These are phyloP conservation scores for Chondrostereum purpureum DNA, from an alignment of 1,284 basidiomycete genomes.

Conservation along the genomic window DNA sequence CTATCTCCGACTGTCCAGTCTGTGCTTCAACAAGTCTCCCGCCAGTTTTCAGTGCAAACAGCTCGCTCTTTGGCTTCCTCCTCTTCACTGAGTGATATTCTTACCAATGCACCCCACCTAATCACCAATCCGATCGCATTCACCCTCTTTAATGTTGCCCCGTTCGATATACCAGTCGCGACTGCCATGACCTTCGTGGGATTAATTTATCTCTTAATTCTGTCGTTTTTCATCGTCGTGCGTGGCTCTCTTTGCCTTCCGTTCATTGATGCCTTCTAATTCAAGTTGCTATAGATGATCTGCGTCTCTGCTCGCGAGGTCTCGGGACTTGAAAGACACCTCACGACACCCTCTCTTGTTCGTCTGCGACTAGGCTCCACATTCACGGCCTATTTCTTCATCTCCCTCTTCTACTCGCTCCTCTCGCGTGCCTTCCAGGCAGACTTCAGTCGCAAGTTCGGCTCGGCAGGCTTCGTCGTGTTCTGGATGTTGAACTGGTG, in stretches of 20 bases:
- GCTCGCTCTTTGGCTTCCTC: slow-evolving; percentile 27
- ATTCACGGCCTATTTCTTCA: slow-evolving; percentile 47
- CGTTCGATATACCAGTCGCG: slow-evolving; percentile 64
- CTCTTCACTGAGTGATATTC: slow-evolving; percentile 27
- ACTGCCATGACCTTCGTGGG: slow-evolving; percentile 65
- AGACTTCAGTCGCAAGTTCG: slow-evolving; percentile 47
- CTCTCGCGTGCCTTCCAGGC: slow-evolving; percentile 62
- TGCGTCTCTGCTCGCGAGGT: slow-evolving; percentile 25
- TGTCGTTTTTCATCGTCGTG: slow-evolving; percentile 31
- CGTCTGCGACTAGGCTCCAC: slow-evolving; percentile 48
- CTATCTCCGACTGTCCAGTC: slow-evolving; percentile 25
- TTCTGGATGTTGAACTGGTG: slow-evolving; percentile 73
- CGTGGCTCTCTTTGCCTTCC: too few relatives aligned
- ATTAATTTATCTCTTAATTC: slow-evolving; percentile 67
- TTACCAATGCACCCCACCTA: slow-evolving; percentile 52
- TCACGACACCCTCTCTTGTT: slow-evolving; percentile 50
- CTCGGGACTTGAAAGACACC: slow-evolving; percentile 41
- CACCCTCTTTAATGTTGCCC: slow-evolving; percentile 50
- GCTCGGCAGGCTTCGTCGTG: slow-evolving; percentile 57
- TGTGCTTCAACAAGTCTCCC: slow-evolving; percentile 20
- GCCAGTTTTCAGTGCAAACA: slow-evolving; percentile 29
- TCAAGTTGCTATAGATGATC: too few relatives aligned
- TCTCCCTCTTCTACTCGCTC: slow-evolving; percentile 60
- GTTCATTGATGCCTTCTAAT: too few relatives aligned
- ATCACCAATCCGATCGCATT: slow-evolving; percentile 48